A percentile compares a stretch with the other conserved stretches of the same genome.
These are phyloP conservation scores for Inga oerstediana DNA, from an alignment of 306 rosid species.

Conservation along the genomic window DNA sequence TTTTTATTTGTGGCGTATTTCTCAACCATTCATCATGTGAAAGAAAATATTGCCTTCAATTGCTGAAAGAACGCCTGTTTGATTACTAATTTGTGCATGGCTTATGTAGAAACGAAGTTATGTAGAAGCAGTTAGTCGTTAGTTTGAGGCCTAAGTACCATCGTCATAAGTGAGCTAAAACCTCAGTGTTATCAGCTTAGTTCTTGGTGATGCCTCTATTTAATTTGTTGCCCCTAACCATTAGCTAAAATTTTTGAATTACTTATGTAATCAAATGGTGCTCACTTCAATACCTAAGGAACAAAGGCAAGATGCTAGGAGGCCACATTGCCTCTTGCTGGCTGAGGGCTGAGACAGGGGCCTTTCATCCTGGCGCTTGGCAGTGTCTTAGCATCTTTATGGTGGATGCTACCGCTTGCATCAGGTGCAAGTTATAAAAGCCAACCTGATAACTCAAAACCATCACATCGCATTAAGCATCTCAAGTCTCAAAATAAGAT, in stretches of 20 bases:
- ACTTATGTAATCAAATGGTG: neutral
- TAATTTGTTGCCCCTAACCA: slow-evolving; percentile 2
- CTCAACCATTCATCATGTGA: neutral
- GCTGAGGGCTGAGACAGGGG: neutral
- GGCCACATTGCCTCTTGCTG: neutral
- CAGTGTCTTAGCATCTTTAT: neutral
- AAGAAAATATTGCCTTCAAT: slow-evolving; percentile 5
- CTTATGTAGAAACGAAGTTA: neutral
- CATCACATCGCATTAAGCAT: neutral
- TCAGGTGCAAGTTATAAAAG: neutral
- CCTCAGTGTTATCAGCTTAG: neutral
- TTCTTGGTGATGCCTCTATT: neutral
- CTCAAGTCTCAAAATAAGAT: neutral
- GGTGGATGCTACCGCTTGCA: neutral
- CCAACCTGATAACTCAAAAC: neutral
- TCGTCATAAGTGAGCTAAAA: neutral
- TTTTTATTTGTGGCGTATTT: slow-evolving; percentile 8
- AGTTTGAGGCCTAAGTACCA: neutral
- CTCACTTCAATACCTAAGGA: neutral
- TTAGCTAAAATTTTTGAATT: slow-evolving; percentile 2
- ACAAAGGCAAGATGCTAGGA: neutral
- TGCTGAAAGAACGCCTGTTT: slow-evolving; percentile 7
- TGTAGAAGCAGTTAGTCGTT: neutral
- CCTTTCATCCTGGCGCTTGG: neutral
- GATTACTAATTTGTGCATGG: slow-evolving; percentile 12